These are phyloP conservation scores for Scheffersomyces illinoinensis DNA, from an alignment of 1,139 yeast species.

Conservation along the genomic window DNA sequence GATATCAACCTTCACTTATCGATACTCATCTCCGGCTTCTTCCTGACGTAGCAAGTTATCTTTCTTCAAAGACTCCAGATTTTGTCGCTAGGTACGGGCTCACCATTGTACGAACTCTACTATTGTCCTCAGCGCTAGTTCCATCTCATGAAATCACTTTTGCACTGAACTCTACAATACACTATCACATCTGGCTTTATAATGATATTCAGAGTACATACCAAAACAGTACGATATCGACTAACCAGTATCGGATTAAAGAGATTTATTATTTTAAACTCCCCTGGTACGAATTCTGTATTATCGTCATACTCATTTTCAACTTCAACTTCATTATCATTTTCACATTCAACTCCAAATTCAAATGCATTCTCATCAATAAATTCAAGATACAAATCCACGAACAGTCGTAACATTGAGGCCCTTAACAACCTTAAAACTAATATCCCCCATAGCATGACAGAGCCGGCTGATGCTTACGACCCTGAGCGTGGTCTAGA, in stretches of 20 bases:
- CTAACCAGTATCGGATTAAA: not conserved
- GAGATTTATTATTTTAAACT: not conserved
- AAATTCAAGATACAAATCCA: not conserved
- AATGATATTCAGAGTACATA: not conserved
- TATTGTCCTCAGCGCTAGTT: not conserved
- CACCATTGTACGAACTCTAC: not conserved
- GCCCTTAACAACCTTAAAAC: constrained; percentile 1
- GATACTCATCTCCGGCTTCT: not conserved
- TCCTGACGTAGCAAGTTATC: not conserved
- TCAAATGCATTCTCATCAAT: not conserved
- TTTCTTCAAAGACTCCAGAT: not conserved
- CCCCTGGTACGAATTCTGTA: not conserved
- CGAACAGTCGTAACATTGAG: constrained; percentile 1
- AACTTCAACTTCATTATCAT: not conserved
- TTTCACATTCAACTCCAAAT: not conserved
- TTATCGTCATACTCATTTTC: not conserved
- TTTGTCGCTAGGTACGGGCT: not conserved
- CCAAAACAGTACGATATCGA: not conserved
- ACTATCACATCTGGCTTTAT: not conserved
- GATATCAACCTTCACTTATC: not conserved
- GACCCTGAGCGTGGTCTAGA: not conserved
- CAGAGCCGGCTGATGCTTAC: not conserved
- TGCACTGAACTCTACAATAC: not conserved
- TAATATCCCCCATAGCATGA: constrained; percentile 1
- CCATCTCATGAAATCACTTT: not conserved